Base-by-base conservation (phyloP, 1,284 basidiomycete species). In the Marasmius sp. region DNA sequence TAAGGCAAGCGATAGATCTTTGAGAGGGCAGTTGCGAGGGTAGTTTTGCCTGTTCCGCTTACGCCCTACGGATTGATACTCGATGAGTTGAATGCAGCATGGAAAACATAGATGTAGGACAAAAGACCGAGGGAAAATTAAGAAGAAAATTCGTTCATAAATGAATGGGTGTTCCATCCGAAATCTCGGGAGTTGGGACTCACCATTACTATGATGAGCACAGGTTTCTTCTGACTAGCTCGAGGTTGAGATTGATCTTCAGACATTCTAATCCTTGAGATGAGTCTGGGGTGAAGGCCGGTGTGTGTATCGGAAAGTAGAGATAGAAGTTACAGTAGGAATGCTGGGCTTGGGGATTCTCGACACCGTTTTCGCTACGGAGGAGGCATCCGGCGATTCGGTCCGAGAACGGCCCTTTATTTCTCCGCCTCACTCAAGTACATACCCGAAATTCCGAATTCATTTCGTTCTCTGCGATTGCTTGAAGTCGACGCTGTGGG, bases 21-120 rank as follows among this genome's bases (percentile, higher is more conserved):
- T 12, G 91, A 84, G 33, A 97, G 78, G 3, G 86, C 85, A 3
- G 71, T 66, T 0, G 92, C 95, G 9, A 97, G 81, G 0, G 95
- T 97, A 3, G 92, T 92, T 75, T 97, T 97, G n/a, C 95, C 95
- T 48, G 91, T 86, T 22, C 88, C 91, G 1, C 85, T 89, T 2
- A 92, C 91, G 41, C 91, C 91, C 91, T 93, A 47, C 12, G 14
- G 41, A 58, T 27, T 5, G 27, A 5, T 27, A 27, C 27, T 27
- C 27, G 27, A 27, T 27, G 49, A 37, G 27, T 37, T 55, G 36
- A 37, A 36, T 45, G 20, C 22, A 48, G 36, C 8, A 58, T 20
- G 22, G 16, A 18, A n/a, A 18, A 48, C 11, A 34, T 37, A 34
- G 37, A 12, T 1, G 9, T n/a, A 38, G 4, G 38, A 41, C 49